These are phyloP conservation scores for Colletotrichum endophyticum DNA, from an alignment of 2,329 filamentous ascomycete genomes.

Conservation along the genomic window DNA sequence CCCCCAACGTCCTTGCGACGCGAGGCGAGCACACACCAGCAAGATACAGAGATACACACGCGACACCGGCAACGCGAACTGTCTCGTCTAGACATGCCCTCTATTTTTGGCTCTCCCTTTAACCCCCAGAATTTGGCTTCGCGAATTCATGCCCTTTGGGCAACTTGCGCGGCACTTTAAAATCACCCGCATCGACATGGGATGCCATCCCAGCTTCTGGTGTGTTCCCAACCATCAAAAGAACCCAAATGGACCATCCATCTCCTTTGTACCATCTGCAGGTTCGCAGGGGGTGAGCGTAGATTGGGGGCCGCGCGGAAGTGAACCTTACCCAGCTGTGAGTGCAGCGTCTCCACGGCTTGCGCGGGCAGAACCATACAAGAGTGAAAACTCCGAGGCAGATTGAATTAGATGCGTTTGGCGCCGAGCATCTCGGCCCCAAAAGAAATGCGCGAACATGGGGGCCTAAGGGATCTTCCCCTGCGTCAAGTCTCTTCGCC, in stretches of 20 bases:
- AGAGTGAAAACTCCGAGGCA: not conserved
- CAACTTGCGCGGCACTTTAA: not conserved
- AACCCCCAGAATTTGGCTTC: not conserved
- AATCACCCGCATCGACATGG: conserved; percentile 1
- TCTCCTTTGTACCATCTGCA: not conserved
- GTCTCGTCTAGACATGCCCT: conserved; percentile 18
- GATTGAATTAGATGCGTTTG: not conserved
- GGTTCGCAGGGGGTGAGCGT: not conserved
- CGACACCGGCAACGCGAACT: not conserved
- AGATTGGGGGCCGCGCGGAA: not conserved
- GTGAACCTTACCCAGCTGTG: not conserved
- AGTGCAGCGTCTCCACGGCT: not conserved
- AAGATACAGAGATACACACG: not conserved
- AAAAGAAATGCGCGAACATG: not conserved
- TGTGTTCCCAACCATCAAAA: not conserved
- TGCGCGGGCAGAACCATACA: not conserved
- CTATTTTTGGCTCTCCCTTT: conserved; percentile 2
- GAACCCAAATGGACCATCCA: not conserved
- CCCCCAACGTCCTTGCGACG: not conserved
- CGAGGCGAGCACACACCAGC: not conserved
- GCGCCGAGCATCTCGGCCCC: conserved; percentile 5
- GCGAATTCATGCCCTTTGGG: conserved; percentile 11
- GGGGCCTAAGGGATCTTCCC: not conserved
- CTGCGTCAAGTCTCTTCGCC: not conserved
- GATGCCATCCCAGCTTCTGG: not conserved